Evolutionary conservation across 164 flowering plant genomes (phyloP), one percentile per base, ranked within the genome.

Genomic region (Echeveria elegans): DNA sequence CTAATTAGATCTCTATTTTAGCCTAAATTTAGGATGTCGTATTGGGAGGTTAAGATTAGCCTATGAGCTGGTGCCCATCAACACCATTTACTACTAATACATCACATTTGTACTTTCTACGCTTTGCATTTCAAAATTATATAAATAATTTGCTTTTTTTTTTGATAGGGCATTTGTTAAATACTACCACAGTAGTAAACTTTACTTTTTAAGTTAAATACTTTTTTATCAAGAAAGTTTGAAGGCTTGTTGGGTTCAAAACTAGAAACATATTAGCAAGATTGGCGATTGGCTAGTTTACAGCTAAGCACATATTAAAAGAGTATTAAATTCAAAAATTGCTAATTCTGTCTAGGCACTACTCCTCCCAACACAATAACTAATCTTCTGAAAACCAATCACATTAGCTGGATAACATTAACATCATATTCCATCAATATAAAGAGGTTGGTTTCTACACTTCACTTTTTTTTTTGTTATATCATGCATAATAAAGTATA

Each of bases 41-140:
- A 28, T 26, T 56, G 18, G 32, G 28, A 52, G 58, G 58, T 23
- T 56, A 56, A 28, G 32, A 50, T 14, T 56, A 56, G 61, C 34
- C 61, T 28, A 18, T 56, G 61, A 56, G 61, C 61, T 56, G 61
- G 32, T 56, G 19, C 61, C 61, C 61, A 56, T 56, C 18, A 56
- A 56, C 18, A 16, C 47, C 47, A 11, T 14, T 11, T 43, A 43
- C 15, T 0, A 12, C 47, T 43, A n/a, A n/a, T n/a, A n/a, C n/a
- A n/a, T 43, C 19, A 43, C 15, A 43, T 43, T 43, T 16, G 16
- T 15, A 43, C 47, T 12, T 12, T n/a, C n/a, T n/a, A 18, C 47
- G 15, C 3, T 43, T 43, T 15, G 18, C n/a, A 34, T 3, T 34
- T 34, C 37, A 34, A 34, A 34, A 34, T 34, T 7, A 34, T 7